Percentiles rank a stretch among this genome's conserved stretches.
phyloP scores from a whole-genome alignment of 805 yeast genomes.

The Kluyveromyces aestuarii region DNA sequence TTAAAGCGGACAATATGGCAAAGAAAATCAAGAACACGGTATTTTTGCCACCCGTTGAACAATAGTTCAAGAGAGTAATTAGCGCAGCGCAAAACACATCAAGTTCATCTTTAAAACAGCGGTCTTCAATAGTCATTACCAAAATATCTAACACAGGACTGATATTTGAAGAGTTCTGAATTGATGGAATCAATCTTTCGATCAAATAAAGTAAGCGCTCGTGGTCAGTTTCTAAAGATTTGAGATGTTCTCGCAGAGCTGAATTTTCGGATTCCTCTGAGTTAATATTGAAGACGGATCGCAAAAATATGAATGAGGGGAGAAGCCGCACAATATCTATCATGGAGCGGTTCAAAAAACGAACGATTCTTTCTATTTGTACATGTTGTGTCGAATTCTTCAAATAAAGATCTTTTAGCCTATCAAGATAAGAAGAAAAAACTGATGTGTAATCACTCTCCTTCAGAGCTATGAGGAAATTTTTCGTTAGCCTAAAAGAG shows the following conservation, averaged over 20 bases:
- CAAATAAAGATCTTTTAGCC: slow-evolving; percentile 6
- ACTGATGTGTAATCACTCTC: slow-evolving; percentile 9
- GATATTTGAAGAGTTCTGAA: background rate
- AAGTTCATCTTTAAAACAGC: background rate
- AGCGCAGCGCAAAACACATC: background rate
- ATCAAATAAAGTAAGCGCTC: background rate
- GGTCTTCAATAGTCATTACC: background rate
- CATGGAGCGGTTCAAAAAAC: slow-evolving; percentile 14
- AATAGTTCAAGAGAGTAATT: background rate
- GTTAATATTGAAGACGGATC: slow-evolving; percentile 20
- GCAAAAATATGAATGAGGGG: slow-evolving; percentile 17
- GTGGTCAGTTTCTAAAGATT: background rate
- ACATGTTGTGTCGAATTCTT: background rate
- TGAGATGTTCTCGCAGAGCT: slow-evolving; percentile 13
- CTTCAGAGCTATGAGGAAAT: slow-evolving; percentile 10
- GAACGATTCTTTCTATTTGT: slow-evolving; percentile 6
- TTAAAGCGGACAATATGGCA: background rate
- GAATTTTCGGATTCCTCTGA: slow-evolving; percentile 21
- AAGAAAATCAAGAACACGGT: background rate
- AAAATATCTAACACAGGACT: background rate
- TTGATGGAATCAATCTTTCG: background rate
- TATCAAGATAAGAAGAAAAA: slow-evolving; percentile 8
- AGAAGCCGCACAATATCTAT: slow-evolving; percentile 15
- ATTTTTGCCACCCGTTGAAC: background rate
- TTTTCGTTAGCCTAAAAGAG: slow-evolving; percentile 6